These are phyloP conservation scores for Filobasidium uniguttulatum DNA, from an alignment of 1,284 basidiomycete genomes.

Conservation along the genomic window DNA sequence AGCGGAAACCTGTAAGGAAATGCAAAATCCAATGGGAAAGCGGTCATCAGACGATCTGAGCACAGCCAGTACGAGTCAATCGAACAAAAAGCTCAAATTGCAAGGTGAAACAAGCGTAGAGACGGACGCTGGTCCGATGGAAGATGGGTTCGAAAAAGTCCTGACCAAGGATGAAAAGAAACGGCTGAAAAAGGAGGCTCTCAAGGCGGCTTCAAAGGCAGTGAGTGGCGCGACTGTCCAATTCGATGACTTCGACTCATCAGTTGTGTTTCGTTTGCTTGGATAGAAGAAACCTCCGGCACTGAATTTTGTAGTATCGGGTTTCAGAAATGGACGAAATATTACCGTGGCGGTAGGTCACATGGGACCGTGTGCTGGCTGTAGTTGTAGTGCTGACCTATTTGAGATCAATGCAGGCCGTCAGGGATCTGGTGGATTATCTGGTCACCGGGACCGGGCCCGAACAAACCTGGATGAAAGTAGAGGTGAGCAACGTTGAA, in stretches of 20 bases:
- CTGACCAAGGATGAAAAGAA: slow-evolving; percentile 44
- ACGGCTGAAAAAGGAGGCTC: slow-evolving; percentile 59
- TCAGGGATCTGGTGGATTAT: slow-evolving; percentile 68
- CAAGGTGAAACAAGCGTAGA: not conserved
- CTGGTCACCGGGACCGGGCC: slow-evolving; percentile 59
- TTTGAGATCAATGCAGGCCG: slow-evolving; percentile 45
- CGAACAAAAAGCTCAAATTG: not conserved
- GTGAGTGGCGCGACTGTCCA: slow-evolving; percentile 40
- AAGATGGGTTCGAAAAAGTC: slow-evolving; percentile 53
- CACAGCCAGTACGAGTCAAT: no score
- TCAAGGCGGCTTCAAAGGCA: slow-evolving; percentile 43
- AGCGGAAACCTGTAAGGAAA: no score
- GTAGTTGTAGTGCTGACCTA: not conserved
- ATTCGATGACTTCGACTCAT: not conserved
- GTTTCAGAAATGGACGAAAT: slow-evolving; percentile 56
- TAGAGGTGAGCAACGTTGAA: slow-evolving; percentile 46
- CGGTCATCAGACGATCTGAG: no score
- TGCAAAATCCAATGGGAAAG: no score
- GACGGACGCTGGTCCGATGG: slow-evolving; percentile 15
- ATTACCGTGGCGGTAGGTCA: slow-evolving; percentile 60
- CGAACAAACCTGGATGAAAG: slow-evolving; percentile 64
- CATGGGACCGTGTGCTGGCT: no score
- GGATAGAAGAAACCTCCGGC: slow-evolving; percentile 48
- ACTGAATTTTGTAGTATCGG: slow-evolving; percentile 63
- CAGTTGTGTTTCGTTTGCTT: slow-evolving; percentile 4